Base-by-base conservation (phyloP, 2,329 filamentous ascomycete species). In the Lojkania enalia region DNA sequence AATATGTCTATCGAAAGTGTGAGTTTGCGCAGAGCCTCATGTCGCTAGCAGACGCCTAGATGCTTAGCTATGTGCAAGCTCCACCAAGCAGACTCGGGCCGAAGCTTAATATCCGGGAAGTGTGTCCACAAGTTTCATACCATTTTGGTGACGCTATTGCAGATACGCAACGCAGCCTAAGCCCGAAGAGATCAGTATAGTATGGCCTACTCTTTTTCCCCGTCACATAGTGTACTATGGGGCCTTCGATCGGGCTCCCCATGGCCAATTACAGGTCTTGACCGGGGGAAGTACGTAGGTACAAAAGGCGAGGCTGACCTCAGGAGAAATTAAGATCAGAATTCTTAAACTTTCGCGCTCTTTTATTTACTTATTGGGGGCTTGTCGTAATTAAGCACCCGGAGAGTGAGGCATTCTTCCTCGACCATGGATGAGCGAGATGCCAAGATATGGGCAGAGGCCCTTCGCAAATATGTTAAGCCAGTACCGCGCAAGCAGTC, bases 401-500 rank as follows among this genome's bases (percentile, higher is more conserved):
- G 7, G 23, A 7, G 30, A 33, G 11, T 33, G 11, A n/a, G n/a
- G 30, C 30, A 16, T 11, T 16, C 30, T 7, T 33, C 6, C 11
- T 33, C 48, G 39, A 58, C 20, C 40, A 65, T 64, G 57, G 57
- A 58, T 31, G 60, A 65, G 46, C 63, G 64, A 46, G 51, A 57
- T 32, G 49, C 49, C 44, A 54, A 54, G 39, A 49, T 46, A 7
- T 29, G 47, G 3, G 33, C 46, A n/a, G 25, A 15, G 18, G 19
- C 27, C 11, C 20, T 19, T 12, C 36, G n/a, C 20, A 14, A 11
- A 6, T 9, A 27, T 16, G 23, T 27, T n/a, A n/a, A 27, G n/a
- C 23, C 7, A 27, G 23, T 27, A 7, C 31, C 49, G 29, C 44
- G 42, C 38, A 39, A 54, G 12, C 41, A 55, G 12, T 36, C 50